A percentile compares a stretch with the other conserved stretches of the same genome.
Conservation (phyloP, 345 rosid genomes). For the Draba incana region DNA sequence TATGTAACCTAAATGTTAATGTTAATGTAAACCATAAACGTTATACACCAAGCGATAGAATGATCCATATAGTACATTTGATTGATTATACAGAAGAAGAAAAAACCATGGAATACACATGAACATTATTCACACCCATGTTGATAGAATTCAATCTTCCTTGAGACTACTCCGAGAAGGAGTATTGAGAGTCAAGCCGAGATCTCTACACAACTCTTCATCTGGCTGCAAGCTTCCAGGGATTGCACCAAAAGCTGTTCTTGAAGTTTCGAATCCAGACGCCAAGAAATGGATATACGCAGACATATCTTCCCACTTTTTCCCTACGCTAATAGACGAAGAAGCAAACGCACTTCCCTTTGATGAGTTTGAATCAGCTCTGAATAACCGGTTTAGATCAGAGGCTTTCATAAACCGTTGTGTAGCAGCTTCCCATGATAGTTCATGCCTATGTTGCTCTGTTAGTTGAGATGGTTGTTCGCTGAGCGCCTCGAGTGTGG, state of each 20-base stretch:
- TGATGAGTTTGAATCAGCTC: conserved; percentile 33
- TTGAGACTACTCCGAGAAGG: conserved; percentile 32
- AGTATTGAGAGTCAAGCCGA: conserved; percentile 53
- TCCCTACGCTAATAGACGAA: conserved; percentile 49
- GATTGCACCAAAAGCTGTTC: conserved; percentile 82
- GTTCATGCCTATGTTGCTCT: conserved; percentile 65
- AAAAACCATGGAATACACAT: not conserved
- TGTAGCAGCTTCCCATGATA: conserved; percentile 95
- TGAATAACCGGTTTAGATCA: conserved; percentile 48
- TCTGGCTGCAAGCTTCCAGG: conserved; percentile 85
- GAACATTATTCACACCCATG: conserved; percentile 10
- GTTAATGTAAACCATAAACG: not conserved
- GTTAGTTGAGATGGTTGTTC: conserved; percentile 72
- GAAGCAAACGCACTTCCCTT: conserved; percentile 51
- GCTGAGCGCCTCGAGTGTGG: conserved; percentile 56
- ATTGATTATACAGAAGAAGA: conserved; percentile 1
- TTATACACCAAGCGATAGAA: not conserved
- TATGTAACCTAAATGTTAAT: too few species aligned
- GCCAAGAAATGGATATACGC: conserved; percentile 70
- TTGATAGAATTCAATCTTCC: conserved; percentile 29
- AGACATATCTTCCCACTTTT: conserved; percentile 66
- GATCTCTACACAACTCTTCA: conserved; percentile 75
- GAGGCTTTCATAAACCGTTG: conserved; percentile 67
- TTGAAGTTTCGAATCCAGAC: conserved; percentile 72
- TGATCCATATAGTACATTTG: conserved; percentile 2